Evolutionary conservation across 2,329 filamentous ascomycete genomes (phyloP).

Genomic region (Penicillium corylophilum): DNA sequence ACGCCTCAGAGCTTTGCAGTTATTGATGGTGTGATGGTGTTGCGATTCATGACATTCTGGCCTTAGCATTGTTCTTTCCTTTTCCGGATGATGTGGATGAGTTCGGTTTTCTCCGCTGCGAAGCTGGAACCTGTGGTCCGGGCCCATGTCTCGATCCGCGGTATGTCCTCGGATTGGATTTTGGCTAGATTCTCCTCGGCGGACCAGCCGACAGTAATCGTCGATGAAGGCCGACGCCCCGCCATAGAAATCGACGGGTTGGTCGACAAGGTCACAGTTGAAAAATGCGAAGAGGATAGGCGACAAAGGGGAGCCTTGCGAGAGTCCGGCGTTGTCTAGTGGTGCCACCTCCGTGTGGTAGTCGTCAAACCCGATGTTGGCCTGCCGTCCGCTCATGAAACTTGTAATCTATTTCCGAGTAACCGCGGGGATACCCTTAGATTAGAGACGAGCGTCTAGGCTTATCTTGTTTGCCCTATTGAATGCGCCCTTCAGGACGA

Average conservation of each 20-base stretch:
- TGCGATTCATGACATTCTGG: slow-evolving; percentile 16
- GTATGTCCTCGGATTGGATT: slow-evolving; percentile 26
- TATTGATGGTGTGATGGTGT: slow-evolving; percentile 12
- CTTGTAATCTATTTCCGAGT: slow-evolving; percentile 12
- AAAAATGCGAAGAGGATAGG: slow-evolving; percentile 39
- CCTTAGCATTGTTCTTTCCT: slow-evolving; percentile 14
- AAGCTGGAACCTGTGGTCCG: slow-evolving; percentile 27
- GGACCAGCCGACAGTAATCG: slow-evolving; percentile 26
- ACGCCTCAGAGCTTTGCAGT: slow-evolving; percentile 28
- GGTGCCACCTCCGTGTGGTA: slow-evolving; percentile 5
- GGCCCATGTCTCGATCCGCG: slow-evolving; percentile 27
- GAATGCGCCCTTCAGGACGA: slow-evolving; percentile 9
- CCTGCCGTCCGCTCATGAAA: slow-evolving; percentile 16
- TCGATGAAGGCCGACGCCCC: slow-evolving; percentile 31
- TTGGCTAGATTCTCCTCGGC: slow-evolving; percentile 24
- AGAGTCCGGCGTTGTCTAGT: slow-evolving; percentile 15
- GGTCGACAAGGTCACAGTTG: slow-evolving; percentile 38
- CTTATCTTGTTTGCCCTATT: slow-evolving; percentile 9
- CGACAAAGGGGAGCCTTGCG: slow-evolving; percentile 33
- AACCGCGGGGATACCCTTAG: slow-evolving; percentile 4
- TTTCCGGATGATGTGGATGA: slow-evolving; percentile 30
- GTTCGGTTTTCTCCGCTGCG: slow-evolving; percentile 29
- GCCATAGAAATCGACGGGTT: slow-evolving; percentile 15
- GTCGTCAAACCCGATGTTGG: slow-evolving; percentile 19
- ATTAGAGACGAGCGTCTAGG: slow-evolving; percentile 5